phyloP scores from a whole-genome alignment of 2,329 filamentous ascomycete species.

The Calonectria pauciramosa region DNA sequence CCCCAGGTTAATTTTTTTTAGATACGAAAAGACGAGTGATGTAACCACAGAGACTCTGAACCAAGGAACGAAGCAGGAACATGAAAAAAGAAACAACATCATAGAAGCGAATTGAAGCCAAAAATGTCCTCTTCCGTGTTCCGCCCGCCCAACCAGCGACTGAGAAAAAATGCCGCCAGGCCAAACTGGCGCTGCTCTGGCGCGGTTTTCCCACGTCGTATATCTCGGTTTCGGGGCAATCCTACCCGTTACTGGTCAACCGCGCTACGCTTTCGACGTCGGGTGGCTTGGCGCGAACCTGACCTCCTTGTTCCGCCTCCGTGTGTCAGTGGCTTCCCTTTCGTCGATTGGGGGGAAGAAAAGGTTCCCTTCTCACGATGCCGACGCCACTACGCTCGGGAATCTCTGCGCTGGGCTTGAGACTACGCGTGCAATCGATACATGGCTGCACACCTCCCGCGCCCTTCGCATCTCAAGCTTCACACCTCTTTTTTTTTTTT shows the following conservation, averaged over 20 bases:
- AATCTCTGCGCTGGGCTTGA: constrained; percentile 13
- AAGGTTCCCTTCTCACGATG: constrained; percentile 19
- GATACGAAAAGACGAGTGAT: neutral
- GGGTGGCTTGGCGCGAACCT: constrained; percentile 34
- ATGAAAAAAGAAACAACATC: neutral
- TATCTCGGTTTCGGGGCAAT: constrained; percentile 42
- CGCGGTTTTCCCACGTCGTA: constrained; percentile 36
- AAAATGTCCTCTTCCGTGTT: neutral
- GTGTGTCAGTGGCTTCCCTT: constrained; percentile 6
- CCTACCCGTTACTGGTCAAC: constrained; percentile 16
- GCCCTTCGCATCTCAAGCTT: neutral
- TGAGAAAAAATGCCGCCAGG: constrained; percentile 15
- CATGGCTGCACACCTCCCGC: neutral
- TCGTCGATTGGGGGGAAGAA: neutral
- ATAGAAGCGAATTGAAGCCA: neutral
- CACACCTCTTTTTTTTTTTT: neutral
- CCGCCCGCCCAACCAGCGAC: neutral
- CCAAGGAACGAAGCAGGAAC: neutral
- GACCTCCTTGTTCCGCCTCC: neutral
- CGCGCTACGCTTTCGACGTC: constrained; percentile 23
- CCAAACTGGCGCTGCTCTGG: constrained; percentile 12
- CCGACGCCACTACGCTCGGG: constrained; percentile 2
- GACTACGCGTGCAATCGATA: constrained; percentile 17
- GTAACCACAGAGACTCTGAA: neutral
- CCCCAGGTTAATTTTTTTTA: neutral